phyloP scores from a whole-genome alignment of 2,329 filamentous ascomycete species.

The Pseudogymnoascus sp. region DNA sequence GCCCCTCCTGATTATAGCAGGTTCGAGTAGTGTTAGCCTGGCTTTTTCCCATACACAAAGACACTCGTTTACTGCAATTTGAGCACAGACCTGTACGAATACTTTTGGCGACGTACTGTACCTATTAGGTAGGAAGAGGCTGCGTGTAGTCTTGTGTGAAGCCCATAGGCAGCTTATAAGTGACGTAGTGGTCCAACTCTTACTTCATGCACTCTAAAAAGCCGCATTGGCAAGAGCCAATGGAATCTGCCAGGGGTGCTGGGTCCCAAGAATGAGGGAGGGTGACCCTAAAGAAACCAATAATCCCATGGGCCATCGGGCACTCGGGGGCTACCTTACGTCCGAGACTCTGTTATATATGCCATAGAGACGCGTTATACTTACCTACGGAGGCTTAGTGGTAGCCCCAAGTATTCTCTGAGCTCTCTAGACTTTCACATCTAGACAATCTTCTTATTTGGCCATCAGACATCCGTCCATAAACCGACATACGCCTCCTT shows the following conservation, averaged over 20 bases:
- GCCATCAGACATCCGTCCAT: neutral
- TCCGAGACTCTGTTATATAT: neutral
- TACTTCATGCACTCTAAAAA: no score
- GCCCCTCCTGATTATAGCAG: no score
- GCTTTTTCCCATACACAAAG: no score
- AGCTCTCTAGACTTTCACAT: neutral
- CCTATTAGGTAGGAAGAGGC: no score
- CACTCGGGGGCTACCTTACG: neutral
- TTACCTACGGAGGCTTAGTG: neutral
- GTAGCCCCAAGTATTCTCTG: neutral
- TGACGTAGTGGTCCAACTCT: no score
- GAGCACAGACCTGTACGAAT: no score
- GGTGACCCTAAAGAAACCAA: neutral
- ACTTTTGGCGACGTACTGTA: no score
- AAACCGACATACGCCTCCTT: neutral
- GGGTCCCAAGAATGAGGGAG: neutral
- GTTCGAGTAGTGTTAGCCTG: no score
- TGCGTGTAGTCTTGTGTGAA: no score
- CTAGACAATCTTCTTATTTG: neutral
- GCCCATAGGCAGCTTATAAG: no score
- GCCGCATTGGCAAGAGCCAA: neutral
- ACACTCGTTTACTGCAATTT: no score
- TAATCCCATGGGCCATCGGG: neutral
- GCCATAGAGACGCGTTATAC: neutral
- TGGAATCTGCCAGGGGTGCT: neutral